These are phyloP conservation scores for Primulina huaijiensis DNA, from an alignment of 257 asterid genomes.

Conservation along the genomic window DNA sequence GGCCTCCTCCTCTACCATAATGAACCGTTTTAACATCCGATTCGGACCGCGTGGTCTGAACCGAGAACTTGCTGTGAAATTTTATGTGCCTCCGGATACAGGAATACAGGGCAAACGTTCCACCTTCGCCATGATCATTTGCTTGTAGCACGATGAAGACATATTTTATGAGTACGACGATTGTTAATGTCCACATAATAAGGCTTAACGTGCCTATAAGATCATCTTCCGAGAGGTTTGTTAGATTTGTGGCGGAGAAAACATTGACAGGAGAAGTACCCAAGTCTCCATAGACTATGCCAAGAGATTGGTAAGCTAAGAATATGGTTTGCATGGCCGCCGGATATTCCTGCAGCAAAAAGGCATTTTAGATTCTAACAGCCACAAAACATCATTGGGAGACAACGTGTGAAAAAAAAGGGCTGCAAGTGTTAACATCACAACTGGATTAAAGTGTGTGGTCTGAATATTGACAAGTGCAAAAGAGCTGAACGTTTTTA, in stretches of 20 bases:
- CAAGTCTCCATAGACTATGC: slow-evolving; percentile 71
- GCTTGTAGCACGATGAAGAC: slow-evolving; percentile 65
- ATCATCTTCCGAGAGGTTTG: slow-evolving; percentile 53
- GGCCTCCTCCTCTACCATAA: slow-evolving; percentile 28
- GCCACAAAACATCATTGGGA: no score
- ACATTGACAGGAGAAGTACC: slow-evolving; percentile 78
- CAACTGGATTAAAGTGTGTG: no score
- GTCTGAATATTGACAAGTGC: no score
- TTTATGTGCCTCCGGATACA: slow-evolving; percentile 48
- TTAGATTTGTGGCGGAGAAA: slow-evolving; percentile 50
- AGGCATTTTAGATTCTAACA: no score
- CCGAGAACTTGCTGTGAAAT: slow-evolving; percentile 42
- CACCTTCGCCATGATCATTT: slow-evolving; percentile 81
- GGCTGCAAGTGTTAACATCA: no score
- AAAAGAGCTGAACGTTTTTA: no score
- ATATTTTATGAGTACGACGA: slow-evolving; percentile 54
- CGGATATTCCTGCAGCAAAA: slow-evolving; percentile 37
- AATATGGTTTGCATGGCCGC: slow-evolving; percentile 38
- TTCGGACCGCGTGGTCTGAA: slow-evolving; percentile 36
- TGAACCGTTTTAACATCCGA: slow-evolving; percentile 31
- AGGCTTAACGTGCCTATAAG: slow-evolving; percentile 68
- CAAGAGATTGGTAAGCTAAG: slow-evolving; percentile 69
- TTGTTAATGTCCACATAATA: slow-evolving; percentile 65
- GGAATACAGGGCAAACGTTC: slow-evolving; percentile 76
- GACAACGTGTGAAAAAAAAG: no score